Percentiles rank a stretch among this genome's conserved stretches.
These are phyloP conservation scores for Pleurotus tuoliensis DNA, from an alignment of 768 basidiomycete genomes.

Conservation along the genomic window DNA sequence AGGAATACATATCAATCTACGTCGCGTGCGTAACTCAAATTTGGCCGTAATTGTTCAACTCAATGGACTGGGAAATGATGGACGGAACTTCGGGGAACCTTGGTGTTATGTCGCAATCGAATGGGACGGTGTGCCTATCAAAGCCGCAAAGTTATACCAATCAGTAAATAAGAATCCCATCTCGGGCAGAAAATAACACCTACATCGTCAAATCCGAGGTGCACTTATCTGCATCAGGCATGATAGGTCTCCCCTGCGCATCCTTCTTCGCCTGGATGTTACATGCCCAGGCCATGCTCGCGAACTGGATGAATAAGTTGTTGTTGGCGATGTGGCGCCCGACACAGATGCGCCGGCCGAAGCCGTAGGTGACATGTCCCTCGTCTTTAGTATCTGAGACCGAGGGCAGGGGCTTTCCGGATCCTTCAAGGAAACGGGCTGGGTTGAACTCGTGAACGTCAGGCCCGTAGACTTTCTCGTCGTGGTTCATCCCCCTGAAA, in stretches of 20 bases:
- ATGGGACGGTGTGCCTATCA: constrained; percentile 6
- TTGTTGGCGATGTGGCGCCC: constrained; percentile 32
- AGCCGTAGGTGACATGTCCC: constrained; percentile 28
- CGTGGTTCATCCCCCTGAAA: constrained; percentile 46
- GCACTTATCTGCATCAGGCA: constrained; percentile 14
- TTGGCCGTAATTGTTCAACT: constrained; percentile 3
- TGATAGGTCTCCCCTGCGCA: constrained; percentile 13
- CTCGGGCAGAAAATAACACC: too few species aligned
- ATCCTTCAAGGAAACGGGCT: constrained; percentile 35
- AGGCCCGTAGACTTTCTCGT: constrained; percentile 36
- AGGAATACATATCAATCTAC: too few species aligned
- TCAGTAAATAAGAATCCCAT: too few species aligned
- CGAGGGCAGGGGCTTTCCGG: constrained; percentile 1
- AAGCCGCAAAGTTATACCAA: too few species aligned
- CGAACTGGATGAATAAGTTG: constrained; percentile 29
- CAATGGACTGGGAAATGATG: constrained; percentile 5
- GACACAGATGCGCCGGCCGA: constrained; percentile 30
- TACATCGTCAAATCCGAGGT: constrained; percentile 2
- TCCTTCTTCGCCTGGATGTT: constrained; percentile 23
- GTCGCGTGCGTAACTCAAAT: not conserved
- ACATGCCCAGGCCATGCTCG: constrained; percentile 31
- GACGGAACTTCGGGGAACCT: constrained; percentile 7
- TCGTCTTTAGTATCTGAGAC: constrained; percentile 23
- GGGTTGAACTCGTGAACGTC: constrained; percentile 48
- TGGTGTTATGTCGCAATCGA: constrained; percentile 6